Conservation (phyloP, 108 stramenopile genomes). For the Cyclotella baltica region DNA sequence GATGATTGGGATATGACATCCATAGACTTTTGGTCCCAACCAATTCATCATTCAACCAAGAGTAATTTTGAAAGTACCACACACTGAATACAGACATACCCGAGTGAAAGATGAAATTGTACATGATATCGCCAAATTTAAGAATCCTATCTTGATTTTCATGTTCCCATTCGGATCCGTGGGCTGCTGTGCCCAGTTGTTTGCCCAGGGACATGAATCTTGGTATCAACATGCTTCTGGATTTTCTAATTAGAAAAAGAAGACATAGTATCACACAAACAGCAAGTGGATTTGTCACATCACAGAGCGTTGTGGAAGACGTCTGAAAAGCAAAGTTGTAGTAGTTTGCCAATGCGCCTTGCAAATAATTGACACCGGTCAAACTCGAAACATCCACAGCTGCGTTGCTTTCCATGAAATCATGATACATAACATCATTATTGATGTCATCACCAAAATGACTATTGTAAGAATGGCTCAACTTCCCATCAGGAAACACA, state of each 20-base stretch:
- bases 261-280: constrained; percentile 40
- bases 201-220: constrained; percentile 68
- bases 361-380: neutral
- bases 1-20: constrained; percentile 69
- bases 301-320: constrained; percentile 37
- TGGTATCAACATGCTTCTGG: constrained; percentile 64
- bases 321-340: constrained; percentile 55
- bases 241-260: constrained; percentile 54
- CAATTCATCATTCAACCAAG: constrained; percentile 66
- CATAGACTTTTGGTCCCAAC: constrained; percentile 66
- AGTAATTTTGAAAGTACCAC: constrained; percentile 65
- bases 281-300: constrained; percentile 40
- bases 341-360: constrained; percentile 13
- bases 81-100: constrained; percentile 64
- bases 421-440: constrained; percentile 21
- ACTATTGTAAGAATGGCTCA: constrained; percentile 46
- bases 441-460: constrained; percentile 25
- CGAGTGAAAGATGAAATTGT: constrained; percentile 79
- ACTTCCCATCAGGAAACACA: constrained; percentile 34
- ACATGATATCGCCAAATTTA: constrained; percentile 91
- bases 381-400: constrained; percentile 5
- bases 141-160: constrained; percentile 68
- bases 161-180: constrained; percentile 71
- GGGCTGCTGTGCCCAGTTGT: constrained; percentile 59
- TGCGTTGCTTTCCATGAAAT: neutral